Percentiles rank a stretch among this genome's conserved stretches.
Conservation (phyloP, 306 rosid species). For the Malus domestica region DNA sequence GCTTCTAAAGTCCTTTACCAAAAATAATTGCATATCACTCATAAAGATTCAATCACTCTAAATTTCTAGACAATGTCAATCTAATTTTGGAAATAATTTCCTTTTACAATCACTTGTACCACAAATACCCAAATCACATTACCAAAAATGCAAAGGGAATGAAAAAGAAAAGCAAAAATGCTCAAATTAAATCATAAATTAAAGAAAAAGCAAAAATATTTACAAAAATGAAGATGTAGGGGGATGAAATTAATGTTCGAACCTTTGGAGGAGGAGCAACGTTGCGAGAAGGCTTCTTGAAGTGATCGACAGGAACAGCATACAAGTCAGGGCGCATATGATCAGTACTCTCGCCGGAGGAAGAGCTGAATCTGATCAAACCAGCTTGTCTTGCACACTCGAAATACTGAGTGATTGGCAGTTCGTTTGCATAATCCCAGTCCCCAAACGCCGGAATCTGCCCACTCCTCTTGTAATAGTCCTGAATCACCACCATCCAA, state of each 20-base stretch:
- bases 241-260: background rate
- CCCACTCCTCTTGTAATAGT: constrained; percentile 51
- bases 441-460: constrained; percentile 87
- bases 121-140: background rate
- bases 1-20: background rate
- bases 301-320: constrained; percentile 35
- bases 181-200: background rate
- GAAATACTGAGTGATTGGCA: constrained; percentile 90
- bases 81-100: background rate
- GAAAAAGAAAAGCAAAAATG: background rate
- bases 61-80: background rate
- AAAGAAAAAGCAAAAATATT: background rate
- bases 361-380: constrained; percentile 69
- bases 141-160: background rate
- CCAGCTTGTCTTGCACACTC: constrained; percentile 85
- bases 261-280: constrained; percentile 45
- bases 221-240: background rate
- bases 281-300: constrained; percentile 26
- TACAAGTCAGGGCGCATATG: constrained; percentile 33
- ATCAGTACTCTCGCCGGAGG: constrained; percentile 52
- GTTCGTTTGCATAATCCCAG: constrained; percentile 76
- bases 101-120: background rate
- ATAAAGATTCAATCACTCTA: background rate
- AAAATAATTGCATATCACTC: background rate
- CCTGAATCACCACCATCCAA: background rate